Conservation (phyloP, 768 basidiomycete species). For the Serendipita vermifera region DNA sequence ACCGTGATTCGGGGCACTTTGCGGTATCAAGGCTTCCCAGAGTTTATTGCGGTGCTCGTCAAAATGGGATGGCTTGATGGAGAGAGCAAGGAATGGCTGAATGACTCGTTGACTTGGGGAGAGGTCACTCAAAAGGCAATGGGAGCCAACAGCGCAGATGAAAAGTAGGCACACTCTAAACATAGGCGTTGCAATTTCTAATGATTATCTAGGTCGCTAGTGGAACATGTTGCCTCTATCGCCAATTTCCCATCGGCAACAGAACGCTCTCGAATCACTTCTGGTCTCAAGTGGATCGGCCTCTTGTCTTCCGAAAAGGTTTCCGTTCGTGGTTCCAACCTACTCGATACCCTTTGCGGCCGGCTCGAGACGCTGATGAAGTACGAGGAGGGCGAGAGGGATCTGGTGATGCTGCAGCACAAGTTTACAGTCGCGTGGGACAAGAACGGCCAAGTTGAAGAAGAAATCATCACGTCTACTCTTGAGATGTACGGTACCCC, state of each 20-base stretch:
- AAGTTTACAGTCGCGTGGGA: conserved; percentile 87
- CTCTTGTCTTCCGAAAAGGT: conserved; percentile 65
- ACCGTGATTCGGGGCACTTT: conserved; percentile 87
- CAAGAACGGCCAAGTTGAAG: neutral
- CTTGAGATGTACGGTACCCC: conserved; percentile 79
- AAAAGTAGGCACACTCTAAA: conserved; percentile 37
- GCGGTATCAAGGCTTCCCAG: conserved; percentile 93
- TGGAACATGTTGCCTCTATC: conserved; percentile 55
- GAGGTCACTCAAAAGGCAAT: conserved; percentile 66
- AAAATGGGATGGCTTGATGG: conserved; percentile 78
- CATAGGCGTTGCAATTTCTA: conserved; percentile 10
- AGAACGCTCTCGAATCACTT: conserved; percentile 67
- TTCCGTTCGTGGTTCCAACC: conserved; percentile 50
- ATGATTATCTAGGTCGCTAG: conserved; percentile 32
- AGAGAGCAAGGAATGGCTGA: conserved; percentile 62
- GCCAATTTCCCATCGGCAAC: conserved; percentile 57
- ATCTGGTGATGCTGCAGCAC: conserved; percentile 97
- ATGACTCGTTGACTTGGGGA: conserved; percentile 63
- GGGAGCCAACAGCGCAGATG: conserved; percentile 51
- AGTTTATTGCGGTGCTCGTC: conserved; percentile 80
- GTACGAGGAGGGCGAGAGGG: conserved; percentile 81
- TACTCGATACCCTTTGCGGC: conserved; percentile 89
- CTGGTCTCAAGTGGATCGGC: conserved; percentile 88
- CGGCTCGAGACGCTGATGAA: conserved; percentile 84
- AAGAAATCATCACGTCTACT: conserved; percentile 84